Evolutionary conservation across 495 filamentous ascomycete genomes (phyloP).

Genomic region (Lasiosphaeris hirsuta): DNA sequence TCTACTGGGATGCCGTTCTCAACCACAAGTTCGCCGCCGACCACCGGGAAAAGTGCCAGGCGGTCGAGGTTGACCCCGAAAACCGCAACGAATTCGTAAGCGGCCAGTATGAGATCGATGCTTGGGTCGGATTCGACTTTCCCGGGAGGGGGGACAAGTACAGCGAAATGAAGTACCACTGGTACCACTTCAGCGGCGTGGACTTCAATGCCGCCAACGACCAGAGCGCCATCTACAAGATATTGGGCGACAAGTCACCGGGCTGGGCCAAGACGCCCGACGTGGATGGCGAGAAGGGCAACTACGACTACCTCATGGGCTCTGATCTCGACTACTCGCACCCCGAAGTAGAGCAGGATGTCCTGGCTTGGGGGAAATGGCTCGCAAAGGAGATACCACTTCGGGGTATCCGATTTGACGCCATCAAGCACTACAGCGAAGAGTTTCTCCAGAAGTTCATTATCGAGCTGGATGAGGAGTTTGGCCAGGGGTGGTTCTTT

Average conservation of each 20-base stretch:
- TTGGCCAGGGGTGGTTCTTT: slow-evolving; percentile 57
- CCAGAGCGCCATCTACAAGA: slow-evolving; percentile 65
- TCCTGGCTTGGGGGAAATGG: slow-evolving; percentile 66
- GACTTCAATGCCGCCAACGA: slow-evolving; percentile 61
- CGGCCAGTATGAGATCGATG: slow-evolving; percentile 60
- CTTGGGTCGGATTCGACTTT: slow-evolving; percentile 68
- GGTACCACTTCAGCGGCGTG: slow-evolving; percentile 67
- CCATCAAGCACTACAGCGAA: slow-evolving; percentile 67
- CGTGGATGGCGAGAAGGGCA: slow-evolving; percentile 65
- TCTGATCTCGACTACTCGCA: slow-evolving; percentile 66
- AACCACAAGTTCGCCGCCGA: slow-evolving; percentile 76
- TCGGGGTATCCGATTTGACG: slow-evolving; percentile 70
- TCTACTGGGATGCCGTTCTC: slow-evolving; percentile 73
- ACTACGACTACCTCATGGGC: slow-evolving; percentile 60
- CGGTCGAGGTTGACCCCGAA: slow-evolving; percentile 59
- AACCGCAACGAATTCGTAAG: slow-evolving; percentile 57
- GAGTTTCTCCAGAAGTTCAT: slow-evolving; percentile 62
- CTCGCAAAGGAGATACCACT: slow-evolving; percentile 55
- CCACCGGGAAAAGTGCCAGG: slow-evolving; percentile 54
- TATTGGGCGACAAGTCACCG: slow-evolving; percentile 56
- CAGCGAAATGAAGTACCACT: slow-evolving; percentile 61
- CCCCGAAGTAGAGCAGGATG: slow-evolving; percentile 60
- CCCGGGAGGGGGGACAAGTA: slow-evolving; percentile 56
- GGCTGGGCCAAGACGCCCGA: slow-evolving; percentile 56
- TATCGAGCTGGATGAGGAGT: slow-evolving; percentile 44